Conservation (phyloP, 2,329 filamentous ascomycete species). For the Fusarium lyarnte region DNA sequence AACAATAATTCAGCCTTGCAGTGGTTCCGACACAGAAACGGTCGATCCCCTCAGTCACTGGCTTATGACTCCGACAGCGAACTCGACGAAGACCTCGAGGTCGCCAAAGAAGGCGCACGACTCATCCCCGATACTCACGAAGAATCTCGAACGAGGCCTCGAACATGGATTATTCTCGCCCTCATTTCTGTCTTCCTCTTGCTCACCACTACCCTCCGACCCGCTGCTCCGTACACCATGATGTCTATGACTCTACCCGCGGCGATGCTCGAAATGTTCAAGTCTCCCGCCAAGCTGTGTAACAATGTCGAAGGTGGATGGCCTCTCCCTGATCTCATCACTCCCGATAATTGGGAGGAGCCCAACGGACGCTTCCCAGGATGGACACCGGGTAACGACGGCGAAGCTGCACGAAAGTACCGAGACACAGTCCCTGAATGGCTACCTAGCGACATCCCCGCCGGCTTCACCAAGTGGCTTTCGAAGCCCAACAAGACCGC, state of each 20-base stretch:
- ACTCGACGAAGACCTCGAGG: conserved; percentile 24
- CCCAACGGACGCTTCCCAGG: conserved; percentile 43
- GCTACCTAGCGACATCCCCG: conserved; percentile 40
- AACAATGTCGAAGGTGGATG: conserved; percentile 36
- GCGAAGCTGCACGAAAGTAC: conserved; percentile 38
- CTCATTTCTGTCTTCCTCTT: conserved; percentile 9
- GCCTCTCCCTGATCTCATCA: conserved; percentile 45
- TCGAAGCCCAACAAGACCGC: background rate
- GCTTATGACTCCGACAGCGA: conserved; percentile 34
- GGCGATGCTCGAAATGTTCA: conserved; percentile 43
- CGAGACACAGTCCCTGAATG: conserved; percentile 41
- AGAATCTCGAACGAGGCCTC: conserved; percentile 7
- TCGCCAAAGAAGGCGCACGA: conserved; percentile 17
- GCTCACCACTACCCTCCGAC: conserved; percentile 39
- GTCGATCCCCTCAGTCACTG: conserved; percentile 1
- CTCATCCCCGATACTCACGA: conserved; percentile 14
- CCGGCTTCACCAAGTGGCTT: conserved; percentile 46
- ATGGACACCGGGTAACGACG: conserved; percentile 46
- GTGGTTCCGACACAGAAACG: conserved; percentile 15
- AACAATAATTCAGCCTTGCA: conserved; percentile 26
- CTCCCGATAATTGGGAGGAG: conserved; percentile 39
- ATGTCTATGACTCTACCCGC: conserved; percentile 47
- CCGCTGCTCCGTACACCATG: conserved; percentile 44
- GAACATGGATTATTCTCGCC: conserved; percentile 16
- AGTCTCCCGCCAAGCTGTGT: conserved; percentile 37